Evolutionary conservation across 139 green algal species (phyloP), one percentile per base, ranked within the genome.

Genomic region (Trebouxia sp.): DNA sequence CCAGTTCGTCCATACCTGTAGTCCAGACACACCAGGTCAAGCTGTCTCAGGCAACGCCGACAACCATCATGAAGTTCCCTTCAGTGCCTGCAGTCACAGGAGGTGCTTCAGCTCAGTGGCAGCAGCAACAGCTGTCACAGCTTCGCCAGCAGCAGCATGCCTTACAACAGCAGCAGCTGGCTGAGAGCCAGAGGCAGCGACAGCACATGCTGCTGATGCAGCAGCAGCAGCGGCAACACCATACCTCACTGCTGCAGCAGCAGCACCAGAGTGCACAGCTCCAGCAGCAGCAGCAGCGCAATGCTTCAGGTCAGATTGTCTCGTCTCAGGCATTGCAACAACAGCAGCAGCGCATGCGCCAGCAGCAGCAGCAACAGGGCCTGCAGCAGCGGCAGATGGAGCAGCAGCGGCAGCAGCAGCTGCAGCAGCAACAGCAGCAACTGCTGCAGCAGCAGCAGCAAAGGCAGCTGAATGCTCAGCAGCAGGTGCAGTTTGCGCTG

Each of bases 381-480:
- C 35, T 45, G 32, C 32, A 37, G 5, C 32, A 45, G 32, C 62
- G 43, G 62, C 62, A 72, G 62, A 12, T 45, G 10, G 28, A 42
- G 3, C 55, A 66, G 55, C 55, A 66, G 55, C 26, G 37, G n/a
- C 55, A 66, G 55, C n/a, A 24, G 55, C 55, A 66, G n/a, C 14
- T 72, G 62, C 32, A 72, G 35, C 62, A 30, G 32, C 62, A 72
- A 12, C 32, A 72, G 35, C 62, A 30, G 32, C 62, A 72, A 12
- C 62, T 72, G 62, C 62, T 41, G 5, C 62, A 72, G 62, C 62
- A 72, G 32, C n/a, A 39, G 56, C 62, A 72, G 62, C 62, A 72
- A 17, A 28, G 58, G 30, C 58, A 69, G 58, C 10, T 41, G 62
- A 72, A 9, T 30, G 32, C 28, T 22, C 62, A 72, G 62, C 62